Evolutionary conservation across 78 protist genomes (phyloP), one percentile per base, ranked within the genome.

Genomic region (Dictyostelium capitatum): DNA sequence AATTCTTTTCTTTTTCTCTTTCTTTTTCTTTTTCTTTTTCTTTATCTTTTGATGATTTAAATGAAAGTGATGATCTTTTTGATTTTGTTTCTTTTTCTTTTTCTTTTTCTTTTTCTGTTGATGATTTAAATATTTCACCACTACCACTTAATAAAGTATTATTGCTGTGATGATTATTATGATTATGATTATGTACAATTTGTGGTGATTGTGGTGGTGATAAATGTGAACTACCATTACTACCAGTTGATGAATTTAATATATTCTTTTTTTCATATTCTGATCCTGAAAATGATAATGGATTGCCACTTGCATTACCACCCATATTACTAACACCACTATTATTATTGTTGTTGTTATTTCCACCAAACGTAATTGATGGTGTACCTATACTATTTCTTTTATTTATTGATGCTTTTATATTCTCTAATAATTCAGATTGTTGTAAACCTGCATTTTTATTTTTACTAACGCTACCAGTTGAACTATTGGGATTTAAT

Each of bases 141-240:
- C 70, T 62, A 25, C 70, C 28, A 62, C 28, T 62, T 62, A 62
- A 37, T 37, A 37, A 37, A 3, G 43, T 37, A 37, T 37, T n/a
- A n/a, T n/a, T 59, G 69, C 69, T 62, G 43, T 37, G 43, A 37
- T 37, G 43, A 37, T 37, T 1, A 37, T 37, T 37, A 2, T 37
- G 1, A 37, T 37, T 1, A 37, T 37, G 43, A 62, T 62, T 62
- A 62, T 62, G 70, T 62, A 62, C 70, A 62, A 23, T 62, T 62
- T 62, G 51, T 19, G 79, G 79, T 73, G 79, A 73, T 43, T 12
- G 56, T 73, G 79, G 79, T 46, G 79, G 79, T 73, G 79, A 73
- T 73, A 73, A 37, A 46, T 37, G 56, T 17, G 28, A 46, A 11
- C 70, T 62, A 62, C 70, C 70, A 62, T 62, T 62, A 17, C 70